Evolutionary conservation across 2,329 filamentous ascomycete species (phyloP).

Genomic region (Coniella lustricola): DNA sequence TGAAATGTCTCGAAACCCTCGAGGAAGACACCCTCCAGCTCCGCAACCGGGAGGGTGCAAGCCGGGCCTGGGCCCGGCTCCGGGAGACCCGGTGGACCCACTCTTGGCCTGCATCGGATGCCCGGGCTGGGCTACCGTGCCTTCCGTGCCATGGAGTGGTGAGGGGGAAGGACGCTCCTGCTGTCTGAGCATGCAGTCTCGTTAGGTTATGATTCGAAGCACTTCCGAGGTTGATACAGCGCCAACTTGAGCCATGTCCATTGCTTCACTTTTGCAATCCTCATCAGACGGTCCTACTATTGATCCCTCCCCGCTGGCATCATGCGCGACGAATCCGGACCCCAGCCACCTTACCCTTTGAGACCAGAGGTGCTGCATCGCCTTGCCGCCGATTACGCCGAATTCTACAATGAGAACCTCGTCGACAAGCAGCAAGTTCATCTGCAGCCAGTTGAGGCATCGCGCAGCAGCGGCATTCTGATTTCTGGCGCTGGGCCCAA

Average conservation of each 20-base stretch:
- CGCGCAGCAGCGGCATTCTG: slow-evolving; percentile 41
- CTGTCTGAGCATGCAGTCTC: too few species aligned
- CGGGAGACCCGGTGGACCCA: not conserved
- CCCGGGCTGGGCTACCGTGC: not conserved
- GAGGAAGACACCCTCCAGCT: not conserved
- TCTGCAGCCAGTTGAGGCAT: slow-evolving; percentile 44
- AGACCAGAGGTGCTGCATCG: slow-evolving; percentile 38
- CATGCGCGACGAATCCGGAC: slow-evolving; percentile 3
- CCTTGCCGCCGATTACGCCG: slow-evolving; percentile 43
- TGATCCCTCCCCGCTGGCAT: too few species aligned
- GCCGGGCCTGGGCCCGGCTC: not conserved
- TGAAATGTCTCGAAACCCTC: not conserved
- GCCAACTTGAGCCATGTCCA: too few species aligned
- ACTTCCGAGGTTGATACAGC: too few species aligned
- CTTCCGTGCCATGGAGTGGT: not conserved
- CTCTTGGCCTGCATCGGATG: not conserved
- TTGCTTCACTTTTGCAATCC: too few species aligned
- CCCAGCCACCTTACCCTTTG: slow-evolving; percentile 33
- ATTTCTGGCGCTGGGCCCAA: slow-evolving; percentile 45
- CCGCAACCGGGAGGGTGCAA: too few species aligned
- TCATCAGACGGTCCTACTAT: too few species aligned
- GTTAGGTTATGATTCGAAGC: too few species aligned
- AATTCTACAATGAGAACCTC: slow-evolving; percentile 45
- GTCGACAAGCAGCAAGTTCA: slow-evolving; percentile 47
- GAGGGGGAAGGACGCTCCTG: not conserved